Evolutionary conservation across 2,329 filamentous ascomycete species (phyloP).

Genomic region (Sphaerulina vaccinii): DNA sequence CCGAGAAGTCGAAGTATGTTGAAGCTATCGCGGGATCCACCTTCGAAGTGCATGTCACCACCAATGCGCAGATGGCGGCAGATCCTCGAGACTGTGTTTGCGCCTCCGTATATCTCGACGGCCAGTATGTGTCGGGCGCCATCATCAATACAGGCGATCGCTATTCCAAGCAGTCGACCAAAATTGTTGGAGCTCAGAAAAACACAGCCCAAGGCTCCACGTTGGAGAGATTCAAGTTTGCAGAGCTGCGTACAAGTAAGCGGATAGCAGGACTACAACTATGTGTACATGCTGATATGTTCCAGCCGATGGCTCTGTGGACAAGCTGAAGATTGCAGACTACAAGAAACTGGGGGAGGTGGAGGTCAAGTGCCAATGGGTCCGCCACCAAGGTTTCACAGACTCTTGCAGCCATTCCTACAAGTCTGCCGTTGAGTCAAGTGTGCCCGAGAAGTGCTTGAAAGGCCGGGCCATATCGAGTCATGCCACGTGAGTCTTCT

Average conservation of each 20-base stretch:
- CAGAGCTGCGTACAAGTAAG: conserved; percentile 23
- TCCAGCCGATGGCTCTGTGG: conserved; percentile 16
- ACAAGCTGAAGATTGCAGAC: background rate
- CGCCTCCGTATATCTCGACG: conserved; percentile 17
- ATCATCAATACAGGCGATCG: background rate
- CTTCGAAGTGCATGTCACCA: conserved; percentile 13
- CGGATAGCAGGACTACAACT: background rate
- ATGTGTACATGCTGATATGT: background rate
- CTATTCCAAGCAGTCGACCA: background rate
- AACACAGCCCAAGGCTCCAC: background rate
- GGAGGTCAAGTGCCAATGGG: conserved; percentile 10
- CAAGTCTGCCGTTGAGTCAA: background rate
- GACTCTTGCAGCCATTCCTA: background rate
- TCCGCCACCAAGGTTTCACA: background rate
- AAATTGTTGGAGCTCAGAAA: background rate
- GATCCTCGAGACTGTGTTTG: conserved; percentile 9
- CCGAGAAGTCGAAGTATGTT: conserved; percentile 17
- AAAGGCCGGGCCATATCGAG: conserved; percentile 33
- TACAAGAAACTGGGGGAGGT: conserved; percentile 24
- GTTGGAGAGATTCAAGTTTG: conserved; percentile 21
- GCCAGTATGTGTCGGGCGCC: conserved; percentile 9
- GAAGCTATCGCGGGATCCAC: conserved; percentile 19
- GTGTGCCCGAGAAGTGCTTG: conserved; percentile 29
- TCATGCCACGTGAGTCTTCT: conserved; percentile 24
- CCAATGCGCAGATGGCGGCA: background rate